Base-by-base conservation (phyloP, 2,329 filamentous ascomycete genomes). In the Aspergillus jensenii region DNA sequence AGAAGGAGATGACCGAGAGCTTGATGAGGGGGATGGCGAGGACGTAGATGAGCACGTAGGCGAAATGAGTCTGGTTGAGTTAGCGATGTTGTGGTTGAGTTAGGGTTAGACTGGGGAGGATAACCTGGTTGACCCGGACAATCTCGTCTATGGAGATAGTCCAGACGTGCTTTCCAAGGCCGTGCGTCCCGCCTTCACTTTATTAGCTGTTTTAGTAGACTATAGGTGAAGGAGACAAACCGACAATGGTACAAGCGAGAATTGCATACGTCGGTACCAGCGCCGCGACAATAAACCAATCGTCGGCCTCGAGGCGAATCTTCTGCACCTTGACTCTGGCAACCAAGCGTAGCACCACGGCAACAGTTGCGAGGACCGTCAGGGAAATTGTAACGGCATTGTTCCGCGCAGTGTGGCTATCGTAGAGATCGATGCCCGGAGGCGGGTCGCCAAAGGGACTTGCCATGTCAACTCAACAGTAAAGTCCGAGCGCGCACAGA, bases 121-220 rank as follows among this genome's bases (percentile, higher is more conserved):
- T 1, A 1, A 43, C 17, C 11, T 12, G 17, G 41, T 59, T 57
- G 53, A 63, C 58, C 46, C 54, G 51, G 23, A 45, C 51, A 1
- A 62, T 17, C 15, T 62, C 58, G 40, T 63, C 57, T 12, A 58
- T 14, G 3, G 49, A 11, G 0, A 65, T 57, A 2, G 59, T 61
- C 61, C 61, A 65, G 15, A 62, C 49, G 19, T 65, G 62, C 40
- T 56, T 65, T 3, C 62, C 62, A 4, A 63, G 52, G 2, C 62
- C 61, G 47, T 63, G 58, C 15, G 21, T 27, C 1, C 61, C 62
- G 2, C 56, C 59, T 63, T 15, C 2, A 41, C 15, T 6, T 2
- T 25, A 25, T 25, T 25, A 25, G 23, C 6, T 25, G 1, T 25
- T 25, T 25, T 21, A 21, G 3, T 21, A 21, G 3, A 4, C 1